Conservation (phyloP, 2,329 filamentous ascomycete species). For the Fragosphaeria purpurea region DNA sequence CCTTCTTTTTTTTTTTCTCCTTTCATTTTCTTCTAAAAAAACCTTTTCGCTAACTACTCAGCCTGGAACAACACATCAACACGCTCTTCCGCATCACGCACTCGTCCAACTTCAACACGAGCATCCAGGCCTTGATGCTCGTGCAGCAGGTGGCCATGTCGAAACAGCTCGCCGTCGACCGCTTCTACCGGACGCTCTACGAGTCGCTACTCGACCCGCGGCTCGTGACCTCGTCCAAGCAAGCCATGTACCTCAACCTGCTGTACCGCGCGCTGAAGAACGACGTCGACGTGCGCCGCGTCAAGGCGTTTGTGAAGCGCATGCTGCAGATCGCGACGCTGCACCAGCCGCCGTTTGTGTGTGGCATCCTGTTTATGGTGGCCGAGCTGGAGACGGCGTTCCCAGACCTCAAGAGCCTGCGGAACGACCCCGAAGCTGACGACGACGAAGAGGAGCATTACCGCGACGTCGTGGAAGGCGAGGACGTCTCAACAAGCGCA, state of each 20-base stretch:
- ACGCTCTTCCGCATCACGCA: conserved; percentile 94
- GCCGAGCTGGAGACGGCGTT: conserved; percentile 72
- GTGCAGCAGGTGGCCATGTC: conserved; percentile 83
- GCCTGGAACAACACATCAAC: conserved; percentile 79
- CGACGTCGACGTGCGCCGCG: conserved; percentile 79
- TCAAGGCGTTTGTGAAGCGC: conserved; percentile 93
- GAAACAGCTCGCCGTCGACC: conserved; percentile 72
- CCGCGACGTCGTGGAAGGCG: conserved; percentile 42
- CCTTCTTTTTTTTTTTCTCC: not conserved
- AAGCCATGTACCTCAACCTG: conserved; percentile 88
- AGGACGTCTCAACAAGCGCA: conserved; percentile 33
- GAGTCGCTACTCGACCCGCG: conserved; percentile 89
- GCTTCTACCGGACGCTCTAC: conserved; percentile 92
- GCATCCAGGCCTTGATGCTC: conserved; percentile 86
- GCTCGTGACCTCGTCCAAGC: conserved; percentile 82
- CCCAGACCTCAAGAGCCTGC: conserved; percentile 65
- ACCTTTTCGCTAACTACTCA: conserved; percentile 19
- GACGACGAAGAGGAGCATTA: conserved; percentile 64
- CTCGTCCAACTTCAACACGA: conserved; percentile 97
- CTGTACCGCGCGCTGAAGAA: conserved; percentile 80
- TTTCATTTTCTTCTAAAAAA: conserved; percentile 4
- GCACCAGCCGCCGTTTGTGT: conserved; percentile 87
- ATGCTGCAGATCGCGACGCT: conserved; percentile 78
- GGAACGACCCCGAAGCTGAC: conserved; percentile 70
- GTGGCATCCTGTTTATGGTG: conserved; percentile 83